A percentile compares a stretch with the other conserved stretches of the same genome.
Evolutionary conservation across 2,329 filamentous ascomycete genomes (phyloP).

Genomic region (Biscogniauxia marginata): DNA sequence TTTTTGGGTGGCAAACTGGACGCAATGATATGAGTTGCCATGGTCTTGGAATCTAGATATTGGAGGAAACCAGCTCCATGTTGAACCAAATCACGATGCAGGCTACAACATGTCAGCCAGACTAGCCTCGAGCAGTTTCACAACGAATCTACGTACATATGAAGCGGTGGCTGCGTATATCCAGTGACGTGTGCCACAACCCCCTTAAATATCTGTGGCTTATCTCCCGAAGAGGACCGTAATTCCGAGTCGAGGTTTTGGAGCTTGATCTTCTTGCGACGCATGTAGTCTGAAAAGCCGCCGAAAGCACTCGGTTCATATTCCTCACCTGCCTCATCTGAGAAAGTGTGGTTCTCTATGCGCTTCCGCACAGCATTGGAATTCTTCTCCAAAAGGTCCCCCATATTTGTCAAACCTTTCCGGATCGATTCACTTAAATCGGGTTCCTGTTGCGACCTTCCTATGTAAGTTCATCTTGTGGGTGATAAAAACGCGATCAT

Average conservation of each 20-base stretch:
- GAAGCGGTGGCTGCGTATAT: conserved; percentile 91
- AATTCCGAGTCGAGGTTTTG: conserved; percentile 90
- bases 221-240: conserved; percentile 65
- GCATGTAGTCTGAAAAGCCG: conserved; percentile 87
- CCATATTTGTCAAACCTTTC: conserved; percentile 43
- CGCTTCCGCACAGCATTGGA: conserved; percentile 61
- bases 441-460: conserved; percentile 16
- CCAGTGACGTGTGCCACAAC: conserved; percentile 91
- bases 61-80: conserved; percentile 95
- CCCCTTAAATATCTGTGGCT: conserved; percentile 84
- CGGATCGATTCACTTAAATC: conserved; percentile 2
- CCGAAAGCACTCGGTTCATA: conserved; percentile 86
- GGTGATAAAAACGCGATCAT: not conserved
- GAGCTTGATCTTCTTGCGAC: conserved; percentile 94
- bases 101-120: conserved; percentile 34
- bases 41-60: conserved; percentile 91
- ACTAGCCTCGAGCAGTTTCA: not conserved
- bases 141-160: conserved; percentile 51
- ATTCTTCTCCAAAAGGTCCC: conserved; percentile 60
- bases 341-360: conserved; percentile 68
- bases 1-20: conserved; percentile 91
- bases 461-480: conserved; percentile 19
- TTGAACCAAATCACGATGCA: conserved; percentile 83
- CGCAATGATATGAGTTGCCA: conserved; percentile 93
- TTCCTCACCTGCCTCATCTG: conserved; percentile 83